phyloP scores from a whole-genome alignment of 352 stramenopile species.

The Phytopythium litorale region DNA sequence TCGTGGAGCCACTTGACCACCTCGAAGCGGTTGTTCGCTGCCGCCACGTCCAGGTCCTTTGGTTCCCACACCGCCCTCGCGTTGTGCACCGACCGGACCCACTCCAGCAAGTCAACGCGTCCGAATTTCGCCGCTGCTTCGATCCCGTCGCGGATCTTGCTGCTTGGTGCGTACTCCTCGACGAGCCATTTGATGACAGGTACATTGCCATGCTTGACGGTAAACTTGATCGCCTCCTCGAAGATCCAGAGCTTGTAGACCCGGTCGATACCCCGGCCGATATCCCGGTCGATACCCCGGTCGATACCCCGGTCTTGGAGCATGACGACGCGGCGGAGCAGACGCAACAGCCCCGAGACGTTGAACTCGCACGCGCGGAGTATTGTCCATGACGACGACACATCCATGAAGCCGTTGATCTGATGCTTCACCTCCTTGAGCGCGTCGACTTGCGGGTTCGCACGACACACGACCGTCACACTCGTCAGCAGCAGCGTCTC shows the following conservation, averaged over 20 bases:
- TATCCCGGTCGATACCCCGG: no score
- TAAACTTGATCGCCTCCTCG: neutral
- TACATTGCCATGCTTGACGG: neutral
- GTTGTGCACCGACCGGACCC: neutral
- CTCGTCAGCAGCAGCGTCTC: no score
- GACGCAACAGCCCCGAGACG: neutral
- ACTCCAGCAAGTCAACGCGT: neutral
- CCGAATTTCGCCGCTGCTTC: neutral
- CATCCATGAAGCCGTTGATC: slow-evolving; percentile 1
- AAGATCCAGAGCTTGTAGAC: neutral
- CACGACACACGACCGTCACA: no score
- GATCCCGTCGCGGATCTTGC: neutral
- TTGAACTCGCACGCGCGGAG: neutral
- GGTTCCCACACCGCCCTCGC: neutral
- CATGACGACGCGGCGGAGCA: neutral
- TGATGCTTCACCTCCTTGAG: neutral
- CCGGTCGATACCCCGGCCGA: neutral
- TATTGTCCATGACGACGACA: neutral
- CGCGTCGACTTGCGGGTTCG: no score
- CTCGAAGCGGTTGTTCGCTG: neutral
- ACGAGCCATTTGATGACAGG: no score
- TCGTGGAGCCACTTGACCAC: slow-evolving; percentile 1
- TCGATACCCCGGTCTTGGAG: no score
- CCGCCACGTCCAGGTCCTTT: neutral
- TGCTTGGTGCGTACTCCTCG: neutral